Conservation (phyloP, 805 yeast species). For the Metschnikowia santaceciliae region DNA sequence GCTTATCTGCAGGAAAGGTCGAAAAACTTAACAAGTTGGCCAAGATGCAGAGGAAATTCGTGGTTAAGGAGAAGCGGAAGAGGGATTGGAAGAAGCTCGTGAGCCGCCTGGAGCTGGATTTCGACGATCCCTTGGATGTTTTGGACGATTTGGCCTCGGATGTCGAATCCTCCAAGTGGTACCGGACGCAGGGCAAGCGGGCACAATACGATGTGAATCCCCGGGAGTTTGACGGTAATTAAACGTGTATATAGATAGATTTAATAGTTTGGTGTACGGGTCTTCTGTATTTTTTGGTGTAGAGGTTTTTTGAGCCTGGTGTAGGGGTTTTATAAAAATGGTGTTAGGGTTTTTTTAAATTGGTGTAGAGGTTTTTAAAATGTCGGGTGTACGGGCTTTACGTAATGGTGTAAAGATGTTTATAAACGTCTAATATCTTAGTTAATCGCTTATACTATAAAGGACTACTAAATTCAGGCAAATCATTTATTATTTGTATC, state of each 20-base stretch:
- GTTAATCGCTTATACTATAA: too few species aligned
- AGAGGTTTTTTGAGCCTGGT: background rate
- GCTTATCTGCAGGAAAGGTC: conserved; percentile 26
- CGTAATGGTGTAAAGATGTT: too few species aligned
- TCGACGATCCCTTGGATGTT: conserved; percentile 17
- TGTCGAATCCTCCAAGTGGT: conserved; percentile 31
- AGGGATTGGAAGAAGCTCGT: conserved; percentile 16
- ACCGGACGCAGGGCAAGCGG: conserved; percentile 29
- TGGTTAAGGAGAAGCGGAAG: conserved; percentile 17
- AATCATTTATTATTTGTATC: conserved; percentile 5
- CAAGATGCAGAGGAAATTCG: conserved; percentile 37
- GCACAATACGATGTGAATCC: conserved; percentile 23
- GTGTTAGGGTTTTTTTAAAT: too few species aligned
- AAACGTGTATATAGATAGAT: background rate
- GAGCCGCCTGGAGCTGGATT: conserved; percentile 12
- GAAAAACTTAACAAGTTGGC: conserved; percentile 34
- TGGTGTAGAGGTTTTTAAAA: background rate
- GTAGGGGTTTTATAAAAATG: background rate
- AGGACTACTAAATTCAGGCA: background rate
- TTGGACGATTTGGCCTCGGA: conserved; percentile 20
- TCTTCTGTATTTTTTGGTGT: background rate
- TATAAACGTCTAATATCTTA: too few species aligned
- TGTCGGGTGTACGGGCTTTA: background rate
- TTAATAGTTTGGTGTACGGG: background rate
- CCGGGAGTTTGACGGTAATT: conserved; percentile 15